Evolutionary conservation across 352 stramenopile species (phyloP).

Genomic region (Globisporangium abappressorium): DNA sequence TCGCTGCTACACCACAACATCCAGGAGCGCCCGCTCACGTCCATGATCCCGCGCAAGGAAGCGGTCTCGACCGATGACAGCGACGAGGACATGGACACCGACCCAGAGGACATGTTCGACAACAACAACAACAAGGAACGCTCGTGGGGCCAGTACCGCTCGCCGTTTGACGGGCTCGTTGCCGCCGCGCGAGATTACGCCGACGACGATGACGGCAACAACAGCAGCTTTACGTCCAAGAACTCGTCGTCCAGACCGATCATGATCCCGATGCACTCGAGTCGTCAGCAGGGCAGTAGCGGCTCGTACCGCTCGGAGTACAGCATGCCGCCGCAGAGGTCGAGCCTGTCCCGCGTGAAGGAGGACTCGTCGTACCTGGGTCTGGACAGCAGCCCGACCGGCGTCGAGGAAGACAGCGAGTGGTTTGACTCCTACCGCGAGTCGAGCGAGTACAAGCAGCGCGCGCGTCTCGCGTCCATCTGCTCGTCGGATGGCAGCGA

Average conservation of each 20-base stretch:
- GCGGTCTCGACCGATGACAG: constrained; percentile 31
- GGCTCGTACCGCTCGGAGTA: constrained; percentile 25
- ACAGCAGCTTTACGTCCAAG: constrained; percentile 12
- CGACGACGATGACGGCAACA: constrained; percentile 41
- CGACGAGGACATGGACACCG: constrained; percentile 52
- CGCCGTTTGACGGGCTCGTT: constrained; percentile 66
- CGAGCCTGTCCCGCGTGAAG: constrained; percentile 59
- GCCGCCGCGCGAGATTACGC: constrained; percentile 41
- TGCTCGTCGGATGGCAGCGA: constrained; percentile 77
- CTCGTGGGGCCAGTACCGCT: constrained; percentile 47
- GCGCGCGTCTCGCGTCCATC: constrained; percentile 61
- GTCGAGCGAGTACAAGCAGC: constrained; percentile 66
- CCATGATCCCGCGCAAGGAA: constrained; percentile 51
- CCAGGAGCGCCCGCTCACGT: constrained; percentile 62
- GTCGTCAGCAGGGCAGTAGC: constrained; percentile 21
- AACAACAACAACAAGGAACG: constrained; percentile 31
- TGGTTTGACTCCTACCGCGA: constrained; percentile 57
- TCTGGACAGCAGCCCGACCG: constrained; percentile 64
- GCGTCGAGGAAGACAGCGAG: constrained; percentile 61
- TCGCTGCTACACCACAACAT: constrained; percentile 52
- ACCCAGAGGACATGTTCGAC: constrained; percentile 50
- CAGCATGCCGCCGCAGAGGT: constrained; percentile 43
- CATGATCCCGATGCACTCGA: constrained; percentile 49
- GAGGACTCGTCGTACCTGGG: constrained; percentile 57
- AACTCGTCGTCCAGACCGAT: constrained; percentile 49